These are phyloP conservation scores for Colletotrichum sp. DNA, from an alignment of 2,329 filamentous ascomycete species.

Conservation along the genomic window DNA sequence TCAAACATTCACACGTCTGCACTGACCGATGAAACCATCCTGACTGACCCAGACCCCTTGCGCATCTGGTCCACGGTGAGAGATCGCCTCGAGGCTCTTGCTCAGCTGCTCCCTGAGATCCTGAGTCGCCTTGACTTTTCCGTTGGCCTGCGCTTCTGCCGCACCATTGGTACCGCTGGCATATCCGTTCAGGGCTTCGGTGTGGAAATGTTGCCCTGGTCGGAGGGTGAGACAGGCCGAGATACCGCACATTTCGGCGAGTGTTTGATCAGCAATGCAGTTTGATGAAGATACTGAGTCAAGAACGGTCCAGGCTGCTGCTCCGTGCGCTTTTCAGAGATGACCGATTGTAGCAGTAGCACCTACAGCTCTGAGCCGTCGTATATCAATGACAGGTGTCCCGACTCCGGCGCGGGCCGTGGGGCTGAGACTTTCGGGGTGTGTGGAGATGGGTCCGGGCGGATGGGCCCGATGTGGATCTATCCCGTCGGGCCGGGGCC, in stretches of 20 bases:
- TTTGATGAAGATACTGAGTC: neutral
- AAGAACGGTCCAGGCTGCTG: neutral
- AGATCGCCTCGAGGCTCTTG: conserved; percentile 25
- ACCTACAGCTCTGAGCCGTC: neutral
- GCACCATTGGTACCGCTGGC: neutral
- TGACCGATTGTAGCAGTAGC: neutral
- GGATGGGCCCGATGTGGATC: neutral
- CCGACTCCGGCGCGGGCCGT: neutral
- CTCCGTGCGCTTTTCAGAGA: neutral
- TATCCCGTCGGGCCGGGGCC: neutral
- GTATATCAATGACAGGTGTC: neutral
- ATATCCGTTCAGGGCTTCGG: neutral
- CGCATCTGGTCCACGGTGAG: conserved; percentile 34
- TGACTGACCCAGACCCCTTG: conserved; percentile 28
- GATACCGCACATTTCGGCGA: neutral
- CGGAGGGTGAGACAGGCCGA: neutral
- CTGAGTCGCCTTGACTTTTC: neutral
- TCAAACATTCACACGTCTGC: accelerated
- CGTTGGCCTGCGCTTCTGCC: neutral
- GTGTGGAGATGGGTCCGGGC: neutral
- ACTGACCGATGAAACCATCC: conserved; percentile 7
- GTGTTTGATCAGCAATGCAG: neutral
- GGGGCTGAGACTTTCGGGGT: neutral
- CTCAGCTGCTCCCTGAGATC: conserved; percentile 14
- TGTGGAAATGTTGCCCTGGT: neutral